A percentile compares a stretch with the other conserved stretches of the same genome.
phyloP scores from a whole-genome alignment of 495 filamentous ascomycete species.

The Lophium mytilinum region DNA sequence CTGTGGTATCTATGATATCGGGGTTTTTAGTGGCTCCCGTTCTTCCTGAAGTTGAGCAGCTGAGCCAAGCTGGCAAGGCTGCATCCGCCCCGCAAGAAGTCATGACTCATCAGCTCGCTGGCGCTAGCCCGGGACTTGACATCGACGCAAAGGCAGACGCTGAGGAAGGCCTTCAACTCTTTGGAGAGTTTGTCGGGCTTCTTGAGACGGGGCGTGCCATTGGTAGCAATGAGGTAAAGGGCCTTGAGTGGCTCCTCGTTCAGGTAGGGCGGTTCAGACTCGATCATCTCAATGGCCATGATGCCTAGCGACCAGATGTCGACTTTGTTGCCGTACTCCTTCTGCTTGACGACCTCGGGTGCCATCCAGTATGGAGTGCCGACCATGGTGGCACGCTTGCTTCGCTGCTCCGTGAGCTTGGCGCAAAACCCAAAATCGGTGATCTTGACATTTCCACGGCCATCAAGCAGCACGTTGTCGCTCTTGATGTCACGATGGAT shows the following conservation, averaged over 20 bases:
- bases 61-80: constrained; percentile 72
- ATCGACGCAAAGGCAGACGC: constrained; percentile 90
- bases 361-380: constrained; percentile 99
- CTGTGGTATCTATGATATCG: too few relatives aligned
- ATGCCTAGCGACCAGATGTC: constrained; percentile 99
- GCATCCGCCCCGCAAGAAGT: constrained; percentile 74
- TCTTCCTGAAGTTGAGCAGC: constrained; percentile 66
- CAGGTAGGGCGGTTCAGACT: constrained; percentile 92
- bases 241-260: constrained; percentile 98
- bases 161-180: constrained; percentile 91
- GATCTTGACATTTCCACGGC: constrained; percentile 93
- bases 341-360: constrained; percentile 97
- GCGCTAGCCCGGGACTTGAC: constrained; percentile 91
- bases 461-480: constrained; percentile 93
- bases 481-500: constrained; percentile 99
- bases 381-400: constrained; percentile 97
- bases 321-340: constrained; percentile 96
- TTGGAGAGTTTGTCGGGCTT: constrained; percentile 95
- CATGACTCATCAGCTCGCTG: constrained; percentile 71
- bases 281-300: constrained; percentile 99
- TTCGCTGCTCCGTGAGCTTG: constrained; percentile 94
- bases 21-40: constrained; percentile 24
- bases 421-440: constrained; percentile 99
- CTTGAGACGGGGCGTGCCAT: constrained; percentile 93
- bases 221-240: constrained; percentile 93